Conservation (phyloP, 1,139 yeast species). For the Eremothecium gossypii region DNA sequence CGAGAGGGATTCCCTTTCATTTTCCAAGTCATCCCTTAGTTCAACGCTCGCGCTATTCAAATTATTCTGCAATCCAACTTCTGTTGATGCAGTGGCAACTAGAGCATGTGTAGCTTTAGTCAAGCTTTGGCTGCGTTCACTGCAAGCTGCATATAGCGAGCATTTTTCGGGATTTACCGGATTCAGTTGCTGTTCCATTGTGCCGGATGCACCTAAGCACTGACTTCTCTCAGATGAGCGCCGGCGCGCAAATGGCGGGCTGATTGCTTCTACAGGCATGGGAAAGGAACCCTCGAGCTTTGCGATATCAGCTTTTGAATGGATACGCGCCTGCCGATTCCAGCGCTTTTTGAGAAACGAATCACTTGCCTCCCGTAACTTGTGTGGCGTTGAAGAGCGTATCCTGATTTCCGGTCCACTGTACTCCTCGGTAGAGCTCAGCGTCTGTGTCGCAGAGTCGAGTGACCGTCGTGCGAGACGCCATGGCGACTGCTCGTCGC, state of each 20-base stretch:
- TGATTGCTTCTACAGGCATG: too few species aligned
- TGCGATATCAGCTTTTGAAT: slow-evolving; percentile 24
- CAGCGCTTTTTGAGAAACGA: slow-evolving; percentile 9
- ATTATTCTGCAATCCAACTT: background rate
- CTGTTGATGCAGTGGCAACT: too few species aligned
- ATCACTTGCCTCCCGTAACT: background rate
- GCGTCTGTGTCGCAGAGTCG: background rate
- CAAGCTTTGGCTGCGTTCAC: slow-evolving; percentile 5
- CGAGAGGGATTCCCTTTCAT: background rate
- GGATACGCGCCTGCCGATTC: slow-evolving; percentile 26
- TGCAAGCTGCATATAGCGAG: slow-evolving; percentile 4
- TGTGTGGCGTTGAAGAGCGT: background rate
- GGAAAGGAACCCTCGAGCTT: slow-evolving; percentile 5
- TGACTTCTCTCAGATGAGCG: too few species aligned
- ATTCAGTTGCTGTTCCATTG: background rate
- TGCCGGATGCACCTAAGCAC: too few species aligned
- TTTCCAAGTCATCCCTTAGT: background rate
- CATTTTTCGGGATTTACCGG: background rate
- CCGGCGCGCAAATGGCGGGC: too few species aligned
- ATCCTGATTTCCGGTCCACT: background rate
- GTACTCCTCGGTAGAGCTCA: background rate
- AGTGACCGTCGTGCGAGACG: background rate
- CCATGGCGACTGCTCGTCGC: background rate
- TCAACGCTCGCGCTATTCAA: background rate
- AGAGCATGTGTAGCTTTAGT: background rate